Base-by-base conservation (phyloP, 176 grass and related monocot genomes). In the Triticum dicoccoides region DNA sequence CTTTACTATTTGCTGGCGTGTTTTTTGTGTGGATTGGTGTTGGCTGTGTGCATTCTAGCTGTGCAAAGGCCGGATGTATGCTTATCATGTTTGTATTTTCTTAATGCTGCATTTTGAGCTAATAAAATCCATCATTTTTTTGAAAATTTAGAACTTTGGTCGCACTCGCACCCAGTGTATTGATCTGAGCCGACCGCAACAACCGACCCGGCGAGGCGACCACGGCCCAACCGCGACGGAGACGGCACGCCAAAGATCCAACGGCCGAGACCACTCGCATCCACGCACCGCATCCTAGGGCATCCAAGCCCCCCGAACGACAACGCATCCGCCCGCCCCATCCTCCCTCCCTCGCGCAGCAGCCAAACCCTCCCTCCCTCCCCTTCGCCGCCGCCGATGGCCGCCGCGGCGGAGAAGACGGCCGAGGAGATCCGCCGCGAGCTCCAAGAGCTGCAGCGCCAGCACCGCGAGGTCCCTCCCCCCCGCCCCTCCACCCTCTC, bases 361-460 rank as follows among this genome's bases (percentile, higher is more conserved):
- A 79, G 69, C 83, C 86, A 54, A 86, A 70, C 82, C 82, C 44
- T 54, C 37, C 67, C 44, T 17, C 64, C 17, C 13, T 15, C 49
- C 5, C 14, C 49, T 17, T 52, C 49, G 49, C 44, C 45, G 45
- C 5, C 75, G 29, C 29, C 81, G 67, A 95, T 92, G 85, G 91
- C 85, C 64, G 54, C 85, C 58, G 80, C 85, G 71, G 86, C 83
- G 35, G 96, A 96, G 91, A 98, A 98, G 90, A 88, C 96, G 61
- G 90, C 90, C 21, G 96, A 96, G 6, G 96, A 98, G 59, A 85
- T 98, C 86, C 96, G 90, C 83, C 94, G 92, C 77, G 96, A 98
- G 84, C 89, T 98, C 52, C 96, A 94, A 73, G 96, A 98, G 88
- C 93, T 98, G 82, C 93, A 98, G 76, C 96, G 96, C 33, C 96